Evolutionary conservation across 805 yeast species (phyloP), one percentile per base, ranked within the genome.

Genomic region (Wickerhamiella lipophila): DNA sequence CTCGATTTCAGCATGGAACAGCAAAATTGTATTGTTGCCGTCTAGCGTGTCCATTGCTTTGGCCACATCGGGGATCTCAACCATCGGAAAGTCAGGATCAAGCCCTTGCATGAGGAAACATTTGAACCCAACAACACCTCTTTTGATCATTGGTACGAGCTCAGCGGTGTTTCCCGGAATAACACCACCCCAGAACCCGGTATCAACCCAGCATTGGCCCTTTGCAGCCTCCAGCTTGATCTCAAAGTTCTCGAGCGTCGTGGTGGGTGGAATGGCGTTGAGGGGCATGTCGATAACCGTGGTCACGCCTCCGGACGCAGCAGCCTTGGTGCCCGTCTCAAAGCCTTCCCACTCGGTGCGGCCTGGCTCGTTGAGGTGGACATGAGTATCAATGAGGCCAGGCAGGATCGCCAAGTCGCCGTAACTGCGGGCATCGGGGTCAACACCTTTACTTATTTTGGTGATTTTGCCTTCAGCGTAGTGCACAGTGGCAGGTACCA

Each of bases 301-400:
- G 21, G 97, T 88, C 44, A 88, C 96, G 50, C 97, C 97, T 15
- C 97, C 97, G 11, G 88, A 73, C 0, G 94, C 94, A 0, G 96
- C 96, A 1, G 95, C 83, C 61, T 81, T 80, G 0, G 97, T 88
- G 0, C 97, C 97, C 0, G 95, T 82, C n/a, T 79, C 95, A 62
- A 89, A 88, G 1, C 97, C 97, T 65, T 88, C 97, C 97, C 97
- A 88, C 53, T 87, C 95, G 1, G 96, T 88, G 57, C 96, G 70
- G n/a, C 97, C 97, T 0, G 97, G 96, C 58, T 89, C 97, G 63
- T 89, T 89, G 56, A 88, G 68, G 60, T 88, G 97, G 22, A 88
- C 97, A 63, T 88, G 97, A 4, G 95, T 75, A 60, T 88, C 97
- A 3, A 88, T 94, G 26, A 88, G 72, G 0, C 97, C 97, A 0